Evolutionary conservation across 106 monocot genomes (phyloP), one percentile per base, ranked within the genome.

Genomic region (Phalaenopsis equestris): DNA sequence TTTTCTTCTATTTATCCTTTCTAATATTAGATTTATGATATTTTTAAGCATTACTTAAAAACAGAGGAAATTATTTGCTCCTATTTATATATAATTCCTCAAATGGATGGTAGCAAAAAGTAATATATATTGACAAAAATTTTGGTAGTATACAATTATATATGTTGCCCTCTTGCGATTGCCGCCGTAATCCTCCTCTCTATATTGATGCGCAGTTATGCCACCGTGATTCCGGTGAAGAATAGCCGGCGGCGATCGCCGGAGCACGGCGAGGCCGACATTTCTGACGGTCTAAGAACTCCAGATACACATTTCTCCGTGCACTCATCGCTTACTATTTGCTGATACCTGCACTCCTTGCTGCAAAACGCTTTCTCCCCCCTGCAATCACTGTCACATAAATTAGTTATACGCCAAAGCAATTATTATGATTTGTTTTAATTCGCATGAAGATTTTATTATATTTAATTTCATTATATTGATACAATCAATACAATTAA

Each of bases 311-410:
- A 87, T 24, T 84, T 90, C 67, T 92, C 89, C 56, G 84, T 80
- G 76, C 75, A 87, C 56, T 92, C 92, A 39, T 92, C 89, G 72
- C 56, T 86, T 42, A 80, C 72, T 16, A 92, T 92, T 61, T 89
- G 87, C 65, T 81, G 81, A 80, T 84, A 84, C 42, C 92, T 77
- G 80, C 92, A 92, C 76, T 92, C 92, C 65, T 77, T 77, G 78
- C 92, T 90, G 73, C 92, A 92, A 72, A 92, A 92, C 42, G 82
- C 89, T 46, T 83, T 86, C 84, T 92, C 92, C 41, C 92, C 91
- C 81, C 91, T 91, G 88, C 15, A 79, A 30, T 11, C 0, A 45
- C 3, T 9, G 6, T 24, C 8, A 21, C 4, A 65, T 65, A n/a
- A 65, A 3, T 65, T 30, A 61, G 2, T n/a, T 61, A 14, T 12